phyloP scores from a whole-genome alignment of 106 monocot genomes.

The Vanilla planifolia region DNA sequence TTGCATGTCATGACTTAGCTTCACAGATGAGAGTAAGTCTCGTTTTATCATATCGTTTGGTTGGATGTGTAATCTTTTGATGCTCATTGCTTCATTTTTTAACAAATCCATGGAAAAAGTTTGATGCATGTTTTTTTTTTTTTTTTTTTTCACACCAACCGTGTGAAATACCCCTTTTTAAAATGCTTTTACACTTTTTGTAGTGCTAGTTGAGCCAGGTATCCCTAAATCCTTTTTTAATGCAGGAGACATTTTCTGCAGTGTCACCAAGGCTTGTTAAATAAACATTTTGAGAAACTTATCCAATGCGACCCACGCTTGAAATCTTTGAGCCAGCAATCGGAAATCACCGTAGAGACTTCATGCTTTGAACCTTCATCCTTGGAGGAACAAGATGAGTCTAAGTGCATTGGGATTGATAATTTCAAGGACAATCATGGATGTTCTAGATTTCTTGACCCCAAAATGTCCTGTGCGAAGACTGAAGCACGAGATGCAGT shows the following conservation, averaged over 20 bases:
- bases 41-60: too few species aligned
- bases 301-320: constrained; percentile 66
- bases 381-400: constrained; percentile 44
- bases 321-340: constrained; percentile 48
- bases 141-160: too few species aligned
- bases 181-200: too few species aligned
- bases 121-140: too few species aligned
- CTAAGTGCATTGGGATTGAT: constrained; percentile 23
- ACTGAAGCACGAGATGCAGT: constrained; percentile 25
- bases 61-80: too few species aligned
- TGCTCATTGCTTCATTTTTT: too few species aligned
- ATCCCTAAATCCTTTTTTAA: neutral
- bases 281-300: constrained; percentile 84
- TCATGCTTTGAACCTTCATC: constrained; percentile 29
- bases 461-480: constrained; percentile 15
- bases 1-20: too few species aligned
- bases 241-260: constrained; percentile 87
- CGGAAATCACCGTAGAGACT: constrained; percentile 43
- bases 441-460: constrained; percentile 19
- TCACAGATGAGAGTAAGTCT: too few species aligned
- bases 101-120: too few species aligned
- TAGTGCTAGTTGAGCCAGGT: neutral
- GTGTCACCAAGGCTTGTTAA: constrained; percentile 61
- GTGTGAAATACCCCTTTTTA: too few species aligned
- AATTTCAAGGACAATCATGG: constrained; percentile 25